phyloP scores from a whole-genome alignment of 2,329 filamentous ascomycete species.

The Thelonectria blattea region DNA sequence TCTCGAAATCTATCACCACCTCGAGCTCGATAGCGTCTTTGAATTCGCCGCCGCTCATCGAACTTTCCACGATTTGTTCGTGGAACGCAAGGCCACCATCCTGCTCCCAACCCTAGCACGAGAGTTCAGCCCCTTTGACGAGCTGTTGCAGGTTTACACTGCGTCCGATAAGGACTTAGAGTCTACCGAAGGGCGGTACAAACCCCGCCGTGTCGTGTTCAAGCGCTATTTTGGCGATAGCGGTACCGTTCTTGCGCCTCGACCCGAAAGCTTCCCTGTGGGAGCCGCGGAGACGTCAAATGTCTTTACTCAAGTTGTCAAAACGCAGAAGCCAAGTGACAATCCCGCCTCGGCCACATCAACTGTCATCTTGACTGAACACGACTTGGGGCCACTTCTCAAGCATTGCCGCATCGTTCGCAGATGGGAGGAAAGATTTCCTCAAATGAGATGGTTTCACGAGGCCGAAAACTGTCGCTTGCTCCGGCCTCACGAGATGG shows the following conservation, averaged over 20 bases:
- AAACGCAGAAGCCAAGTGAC: conserved; percentile 28
- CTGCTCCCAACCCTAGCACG: conserved; percentile 49
- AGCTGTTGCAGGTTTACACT: conserved; percentile 55
- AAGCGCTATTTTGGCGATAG: conserved; percentile 44
- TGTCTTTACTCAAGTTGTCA: conserved; percentile 33
- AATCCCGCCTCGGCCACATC: conserved; percentile 14
- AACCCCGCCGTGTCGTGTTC: conserved; percentile 48
- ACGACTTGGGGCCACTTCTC: conserved; percentile 44
- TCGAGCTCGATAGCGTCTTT: conserved; percentile 51
- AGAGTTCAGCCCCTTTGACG: conserved; percentile 53
- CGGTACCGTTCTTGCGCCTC: conserved; percentile 37
- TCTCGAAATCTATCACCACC: conserved; percentile 53
- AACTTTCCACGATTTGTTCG: conserved; percentile 49
- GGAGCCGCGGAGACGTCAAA: neutral
- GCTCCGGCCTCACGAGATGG: conserved; percentile 50
- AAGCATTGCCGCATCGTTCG: conserved; percentile 45
- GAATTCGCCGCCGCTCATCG: conserved; percentile 47
- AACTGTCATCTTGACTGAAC: conserved; percentile 40
- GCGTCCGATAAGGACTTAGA: conserved; percentile 47
- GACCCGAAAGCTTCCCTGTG: conserved; percentile 15
- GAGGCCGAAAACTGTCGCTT: conserved; percentile 52
- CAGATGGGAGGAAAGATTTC: conserved; percentile 49
- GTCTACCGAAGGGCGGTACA: conserved; percentile 43
- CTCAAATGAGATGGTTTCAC: conserved; percentile 55
- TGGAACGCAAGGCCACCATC: conserved; percentile 48